These are phyloP conservation scores for Fusarium buxicola DNA, from an alignment of 2,329 filamentous ascomycete species.

Conservation along the genomic window DNA sequence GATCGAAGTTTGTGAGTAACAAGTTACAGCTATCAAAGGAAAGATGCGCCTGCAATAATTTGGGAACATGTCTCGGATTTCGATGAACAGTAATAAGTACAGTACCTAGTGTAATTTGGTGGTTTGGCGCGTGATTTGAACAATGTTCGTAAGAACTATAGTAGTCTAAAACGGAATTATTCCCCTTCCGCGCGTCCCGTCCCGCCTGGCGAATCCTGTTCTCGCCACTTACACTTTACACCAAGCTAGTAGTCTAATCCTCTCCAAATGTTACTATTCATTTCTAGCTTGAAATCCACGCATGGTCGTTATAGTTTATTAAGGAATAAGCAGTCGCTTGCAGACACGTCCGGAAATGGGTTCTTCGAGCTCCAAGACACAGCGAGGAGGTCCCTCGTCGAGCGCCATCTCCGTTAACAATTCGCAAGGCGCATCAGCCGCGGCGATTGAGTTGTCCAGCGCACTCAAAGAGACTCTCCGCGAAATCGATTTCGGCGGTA, in stretches of 20 bases:
- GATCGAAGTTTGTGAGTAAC: no score
- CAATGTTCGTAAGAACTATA: not conserved
- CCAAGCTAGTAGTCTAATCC: no score
- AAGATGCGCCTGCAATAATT: no score
- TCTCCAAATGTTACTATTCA: no score
- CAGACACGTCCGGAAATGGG: conserved; percentile 13
- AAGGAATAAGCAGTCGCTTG: no score
- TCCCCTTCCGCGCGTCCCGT: not conserved
- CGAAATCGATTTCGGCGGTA: conserved; percentile 24
- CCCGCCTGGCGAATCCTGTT: not conserved
- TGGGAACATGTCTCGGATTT: no score
- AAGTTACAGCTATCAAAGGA: no score
- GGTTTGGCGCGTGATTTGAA: not conserved
- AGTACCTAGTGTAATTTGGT: no score
- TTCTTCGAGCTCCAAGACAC: conserved; percentile 20
- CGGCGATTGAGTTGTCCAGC: conserved; percentile 21
- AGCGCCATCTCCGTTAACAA: conserved; percentile 25
- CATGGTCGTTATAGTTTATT: not conserved
- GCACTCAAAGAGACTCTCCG: conserved; percentile 19
- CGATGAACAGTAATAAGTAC: no score
- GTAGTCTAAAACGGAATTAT: not conserved
- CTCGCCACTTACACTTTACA: not conserved
- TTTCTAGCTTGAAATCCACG: no score
- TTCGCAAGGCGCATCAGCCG: conserved; percentile 20
- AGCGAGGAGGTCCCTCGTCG: not conserved